phyloP scores from a whole-genome alignment of 2,329 filamentous ascomycete species.

The Teratosphaeria destructans region DNA sequence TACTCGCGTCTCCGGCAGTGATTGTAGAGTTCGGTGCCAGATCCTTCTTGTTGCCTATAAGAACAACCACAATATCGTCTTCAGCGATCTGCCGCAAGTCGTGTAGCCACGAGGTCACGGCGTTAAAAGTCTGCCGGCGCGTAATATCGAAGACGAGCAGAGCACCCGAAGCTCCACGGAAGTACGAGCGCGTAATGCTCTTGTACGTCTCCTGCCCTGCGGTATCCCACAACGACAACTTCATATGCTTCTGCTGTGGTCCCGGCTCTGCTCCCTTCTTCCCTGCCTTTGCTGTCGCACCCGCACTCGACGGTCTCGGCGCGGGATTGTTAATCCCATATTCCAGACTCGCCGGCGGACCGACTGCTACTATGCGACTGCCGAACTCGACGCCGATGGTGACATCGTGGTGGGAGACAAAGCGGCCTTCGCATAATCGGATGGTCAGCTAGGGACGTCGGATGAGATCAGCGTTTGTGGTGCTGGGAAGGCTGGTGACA shows the following conservation, averaged over 20 bases:
- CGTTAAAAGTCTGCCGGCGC: conserved; percentile 70
- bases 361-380: conserved; percentile 82
- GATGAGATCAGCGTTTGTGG: conserved; percentile 1
- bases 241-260: conserved; percentile 65
- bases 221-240: conserved; percentile 89
- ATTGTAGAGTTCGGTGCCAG: conserved; percentile 46
- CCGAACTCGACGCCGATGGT: conserved; percentile 97
- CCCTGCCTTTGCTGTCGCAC: conserved; percentile 6
- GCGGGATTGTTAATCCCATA: conserved; percentile 44
- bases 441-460: conserved; percentile 59
- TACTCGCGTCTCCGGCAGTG: conserved; percentile 26
- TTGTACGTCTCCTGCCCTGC: conserved; percentile 97
- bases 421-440: conserved; percentile 91
- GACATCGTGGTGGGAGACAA: conserved; percentile 88
- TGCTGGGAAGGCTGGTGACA: background rate
- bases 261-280: conserved; percentile 24
- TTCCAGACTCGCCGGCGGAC: conserved; percentile 60
- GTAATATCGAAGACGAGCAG: conserved; percentile 94
- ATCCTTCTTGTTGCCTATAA: conserved; percentile 94
- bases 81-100: conserved; percentile 92
- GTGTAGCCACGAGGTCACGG: conserved; percentile 86
- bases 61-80: conserved; percentile 83
- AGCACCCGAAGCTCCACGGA: conserved; percentile 66
- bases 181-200: conserved; percentile 87
- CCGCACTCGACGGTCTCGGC: conserved; percentile 7